A percentile compares a stretch with the other conserved stretches of the same genome.
These are phyloP conservation scores for Ceratocystis albifundus DNA, from an alignment of 2,329 filamentous ascomycete species.

Conservation along the genomic window DNA sequence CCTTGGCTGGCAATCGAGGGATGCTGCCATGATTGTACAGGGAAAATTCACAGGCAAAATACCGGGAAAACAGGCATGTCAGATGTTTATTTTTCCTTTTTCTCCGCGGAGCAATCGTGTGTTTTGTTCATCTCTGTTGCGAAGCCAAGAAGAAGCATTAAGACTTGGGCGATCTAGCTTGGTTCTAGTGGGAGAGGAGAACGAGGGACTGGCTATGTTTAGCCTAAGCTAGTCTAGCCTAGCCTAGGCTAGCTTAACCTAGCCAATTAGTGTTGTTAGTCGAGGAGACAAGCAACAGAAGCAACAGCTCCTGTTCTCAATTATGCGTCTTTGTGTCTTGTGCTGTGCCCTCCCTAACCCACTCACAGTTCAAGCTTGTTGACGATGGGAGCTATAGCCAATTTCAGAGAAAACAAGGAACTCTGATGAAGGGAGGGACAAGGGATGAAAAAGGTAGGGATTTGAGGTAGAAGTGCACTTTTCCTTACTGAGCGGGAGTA, in stretches of 20 bases:
- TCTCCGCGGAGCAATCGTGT: background rate
- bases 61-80: background rate
- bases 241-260: background rate
- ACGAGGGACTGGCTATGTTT: background rate
- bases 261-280: background rate
- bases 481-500: background rate
- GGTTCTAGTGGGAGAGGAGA: background rate
- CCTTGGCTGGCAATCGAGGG: background rate
- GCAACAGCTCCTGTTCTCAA: background rate
- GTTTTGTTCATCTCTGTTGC: background rate
- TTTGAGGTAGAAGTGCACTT: background rate
- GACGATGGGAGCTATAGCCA: background rate
- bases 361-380: background rate
- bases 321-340: background rate
- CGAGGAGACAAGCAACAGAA: too few species aligned
- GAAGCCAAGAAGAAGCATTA: background rate
- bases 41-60: background rate
- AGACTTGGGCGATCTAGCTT: background rate
- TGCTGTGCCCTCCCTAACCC: background rate
- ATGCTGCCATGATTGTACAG: background rate
- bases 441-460: background rate
- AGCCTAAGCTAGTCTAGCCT: background rate
- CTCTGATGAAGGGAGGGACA: background rate
- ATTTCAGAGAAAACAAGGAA: conserved; percentile 7
- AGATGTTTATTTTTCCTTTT: background rate